Percentiles rank a stretch among this genome's conserved stretches.
These are phyloP conservation scores for Telopea speciosissima DNA, from an alignment of 177 flowering plant species.

Conservation along the genomic window DNA sequence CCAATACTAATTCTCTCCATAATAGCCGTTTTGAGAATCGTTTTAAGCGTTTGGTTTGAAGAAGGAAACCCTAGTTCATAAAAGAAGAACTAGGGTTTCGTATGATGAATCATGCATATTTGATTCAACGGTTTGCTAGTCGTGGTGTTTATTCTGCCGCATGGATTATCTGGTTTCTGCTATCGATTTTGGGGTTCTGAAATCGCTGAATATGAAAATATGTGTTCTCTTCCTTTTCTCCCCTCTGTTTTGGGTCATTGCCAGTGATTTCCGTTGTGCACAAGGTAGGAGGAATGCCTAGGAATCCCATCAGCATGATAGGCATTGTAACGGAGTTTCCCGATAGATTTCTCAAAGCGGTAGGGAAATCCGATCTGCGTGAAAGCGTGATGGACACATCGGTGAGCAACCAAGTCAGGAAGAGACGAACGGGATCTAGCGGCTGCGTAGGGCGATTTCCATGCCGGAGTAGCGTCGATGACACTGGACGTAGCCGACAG, in stretches of 20 bases:
- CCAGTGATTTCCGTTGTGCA: conserved; percentile 52
- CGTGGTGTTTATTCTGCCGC: no score
- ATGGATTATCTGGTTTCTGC: no score
- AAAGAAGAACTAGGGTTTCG: no score
- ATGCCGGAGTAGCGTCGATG: conserved; percentile 6
- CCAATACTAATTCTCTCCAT: no score
- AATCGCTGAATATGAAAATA: no score
- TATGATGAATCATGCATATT: no score
- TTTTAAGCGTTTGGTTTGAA: no score
- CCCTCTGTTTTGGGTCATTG: conserved; percentile 22
- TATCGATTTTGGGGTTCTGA: no score
- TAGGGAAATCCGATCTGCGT: conserved; percentile 12
- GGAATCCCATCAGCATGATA: conserved; percentile 26
- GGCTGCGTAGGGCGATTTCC: conserved; percentile 7
- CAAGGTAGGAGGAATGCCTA: conserved; percentile 25
- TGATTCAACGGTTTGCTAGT: no score
- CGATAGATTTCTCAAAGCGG: conserved; percentile 18
- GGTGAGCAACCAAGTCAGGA: conserved; percentile 2
- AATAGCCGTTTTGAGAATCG: no score
- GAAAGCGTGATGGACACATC: conserved; percentile 14
- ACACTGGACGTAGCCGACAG: conserved; percentile 11
- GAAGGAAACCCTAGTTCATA: no score
- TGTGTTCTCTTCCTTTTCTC: neutral
- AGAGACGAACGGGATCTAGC: neutral
- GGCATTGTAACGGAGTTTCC: conserved; percentile 24